phyloP scores from a whole-genome alignment of 768 basidiomycete genomes.

The Xerocomus spinulosus region DNA sequence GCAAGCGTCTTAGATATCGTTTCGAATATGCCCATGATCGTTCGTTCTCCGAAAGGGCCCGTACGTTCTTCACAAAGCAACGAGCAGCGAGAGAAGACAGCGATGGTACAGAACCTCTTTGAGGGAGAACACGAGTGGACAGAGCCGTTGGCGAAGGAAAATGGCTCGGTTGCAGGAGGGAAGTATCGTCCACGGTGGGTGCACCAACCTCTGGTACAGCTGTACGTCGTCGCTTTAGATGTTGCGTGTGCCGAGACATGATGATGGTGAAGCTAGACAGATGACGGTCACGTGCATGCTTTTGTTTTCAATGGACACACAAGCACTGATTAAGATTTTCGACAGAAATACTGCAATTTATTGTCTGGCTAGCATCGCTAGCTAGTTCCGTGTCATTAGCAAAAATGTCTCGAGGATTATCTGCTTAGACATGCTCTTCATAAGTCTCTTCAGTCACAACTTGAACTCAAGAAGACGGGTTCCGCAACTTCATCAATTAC shows the following conservation, averaged over 20 bases:
- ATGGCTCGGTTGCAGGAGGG: slow-evolving; percentile 32
- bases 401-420: too few relatives aligned
- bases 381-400: too few relatives aligned
- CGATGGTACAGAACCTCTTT: slow-evolving; percentile 33
- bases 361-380: too few relatives aligned
- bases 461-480: not conserved
- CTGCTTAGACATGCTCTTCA: too few relatives aligned
- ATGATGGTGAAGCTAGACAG: too few relatives aligned
- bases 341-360: too few relatives aligned
- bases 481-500: not conserved
- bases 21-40: slow-evolving; percentile 39
- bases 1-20: slow-evolving; percentile 42
- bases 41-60: slow-evolving; percentile 36
- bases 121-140: slow-evolving; percentile 41
- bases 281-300: too few relatives aligned
- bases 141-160: slow-evolving; percentile 49
- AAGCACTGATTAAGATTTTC: too few relatives aligned
- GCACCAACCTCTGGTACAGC: slow-evolving; percentile 36
- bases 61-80: slow-evolving; percentile 45
- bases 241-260: not conserved
- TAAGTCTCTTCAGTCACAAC: too few relatives aligned
- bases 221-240: slow-evolving; percentile 16
- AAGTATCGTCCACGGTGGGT: slow-evolving; percentile 41
- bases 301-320: too few relatives aligned
- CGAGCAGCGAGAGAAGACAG: slow-evolving; percentile 49